phyloP scores from a whole-genome alignment of 345 rosid genomes.

The Turritis glabra region DNA sequence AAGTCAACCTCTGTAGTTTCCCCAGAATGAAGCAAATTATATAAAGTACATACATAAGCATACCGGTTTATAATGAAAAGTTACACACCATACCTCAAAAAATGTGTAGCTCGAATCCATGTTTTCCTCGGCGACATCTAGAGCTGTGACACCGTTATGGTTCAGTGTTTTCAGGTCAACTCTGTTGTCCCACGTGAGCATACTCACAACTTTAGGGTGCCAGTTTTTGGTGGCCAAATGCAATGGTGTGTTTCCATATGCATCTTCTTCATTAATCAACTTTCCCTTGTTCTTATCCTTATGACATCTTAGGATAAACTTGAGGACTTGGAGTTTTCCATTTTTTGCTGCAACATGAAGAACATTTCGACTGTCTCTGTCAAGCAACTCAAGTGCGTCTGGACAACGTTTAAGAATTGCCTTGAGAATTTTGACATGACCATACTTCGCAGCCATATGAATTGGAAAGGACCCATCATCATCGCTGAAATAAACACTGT shows the following conservation, averaged over 20 bases:
- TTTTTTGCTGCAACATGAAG: slow-evolving; percentile 10
- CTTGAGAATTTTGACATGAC: not conserved
- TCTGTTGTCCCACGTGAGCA: not conserved
- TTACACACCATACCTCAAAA: not conserved
- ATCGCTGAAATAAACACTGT: not conserved
- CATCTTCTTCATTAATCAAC: slow-evolving; percentile 8
- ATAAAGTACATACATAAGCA: not conserved
- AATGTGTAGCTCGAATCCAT: not conserved
- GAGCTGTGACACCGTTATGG: slow-evolving; percentile 16
- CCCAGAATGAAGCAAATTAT: not conserved
- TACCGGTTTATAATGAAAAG: not conserved
- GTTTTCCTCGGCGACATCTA: slow-evolving; percentile 13
- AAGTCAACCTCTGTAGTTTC: slow-evolving; percentile 28
- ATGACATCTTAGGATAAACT: not conserved
- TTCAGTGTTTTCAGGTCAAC: not conserved
- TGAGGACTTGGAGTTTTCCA: not conserved
- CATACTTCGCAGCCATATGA: not conserved
- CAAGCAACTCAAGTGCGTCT: not conserved
- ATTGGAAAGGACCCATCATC: not conserved
- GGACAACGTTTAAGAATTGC: not conserved
- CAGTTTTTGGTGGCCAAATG: not conserved
- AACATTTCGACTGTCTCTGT: not conserved
- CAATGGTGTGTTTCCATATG: not conserved
- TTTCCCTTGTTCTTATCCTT: not conserved
- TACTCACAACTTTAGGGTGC: not conserved